phyloP scores from a whole-genome alignment of 371 early-diverging fungal genomes.

The Mucor plumbeus region DNA sequence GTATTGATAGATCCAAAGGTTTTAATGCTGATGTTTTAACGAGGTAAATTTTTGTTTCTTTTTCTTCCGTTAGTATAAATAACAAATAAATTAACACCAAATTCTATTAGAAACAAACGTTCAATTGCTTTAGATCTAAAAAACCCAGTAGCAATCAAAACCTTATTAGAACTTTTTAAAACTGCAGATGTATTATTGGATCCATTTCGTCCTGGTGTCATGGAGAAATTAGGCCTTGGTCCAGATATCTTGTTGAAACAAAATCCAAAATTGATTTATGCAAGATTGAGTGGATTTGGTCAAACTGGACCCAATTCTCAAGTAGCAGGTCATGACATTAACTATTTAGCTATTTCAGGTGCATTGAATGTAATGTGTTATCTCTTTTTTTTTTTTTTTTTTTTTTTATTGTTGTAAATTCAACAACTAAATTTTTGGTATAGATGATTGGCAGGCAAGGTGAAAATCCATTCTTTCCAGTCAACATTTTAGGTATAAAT shows the following conservation, averaged over 20 bases:
- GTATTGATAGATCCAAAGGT: constrained; percentile 62
- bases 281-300: constrained; percentile 76
- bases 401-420: too few species aligned
- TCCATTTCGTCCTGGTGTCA: constrained; percentile 79
- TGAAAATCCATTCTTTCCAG: constrained; percentile 67
- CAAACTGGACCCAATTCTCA: constrained; percentile 62
- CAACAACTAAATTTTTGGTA: not conserved
- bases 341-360: constrained; percentile 75
- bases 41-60: constrained; percentile 30
- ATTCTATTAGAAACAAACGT: constrained; percentile 60
- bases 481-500: constrained; percentile 62
- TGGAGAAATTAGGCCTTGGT: constrained; percentile 74
- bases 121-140: constrained; percentile 75
- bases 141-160: constrained; percentile 51
- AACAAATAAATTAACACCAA: not conserved
- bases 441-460: constrained; percentile 65
- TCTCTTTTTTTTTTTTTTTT: not conserved
- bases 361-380: constrained; percentile 57
- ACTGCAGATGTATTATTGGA: constrained; percentile 76
- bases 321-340: constrained; percentile 82
- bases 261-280: constrained; percentile 70
- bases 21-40: constrained; percentile 60
- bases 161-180: constrained; percentile 49
- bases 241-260: constrained; percentile 61
- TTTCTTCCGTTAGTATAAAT: not conserved